Conservation (phyloP, 2,329 filamentous ascomycete species). For the Microcera coccophila region DNA sequence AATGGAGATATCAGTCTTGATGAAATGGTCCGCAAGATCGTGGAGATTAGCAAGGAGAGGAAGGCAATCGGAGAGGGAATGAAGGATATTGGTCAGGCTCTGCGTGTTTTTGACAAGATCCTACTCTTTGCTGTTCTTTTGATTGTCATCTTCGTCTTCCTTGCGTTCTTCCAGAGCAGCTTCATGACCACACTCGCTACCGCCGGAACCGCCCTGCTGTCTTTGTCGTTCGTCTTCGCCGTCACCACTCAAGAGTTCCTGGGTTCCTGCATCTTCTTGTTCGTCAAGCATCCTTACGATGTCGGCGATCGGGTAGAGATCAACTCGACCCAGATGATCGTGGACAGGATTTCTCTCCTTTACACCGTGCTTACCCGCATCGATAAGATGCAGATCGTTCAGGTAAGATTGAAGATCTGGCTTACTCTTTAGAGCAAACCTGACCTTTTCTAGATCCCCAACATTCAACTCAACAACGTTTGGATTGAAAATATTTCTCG, state of each 20-base stretch:
- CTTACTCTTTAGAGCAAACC: constrained; percentile 21
- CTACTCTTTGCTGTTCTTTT: constrained; percentile 77
- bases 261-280: constrained; percentile 97
- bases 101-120: constrained; percentile 84
- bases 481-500: constrained; percentile 95
- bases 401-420: constrained; percentile 32
- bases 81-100: constrained; percentile 95
- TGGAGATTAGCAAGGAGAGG: constrained; percentile 78
- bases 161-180: constrained; percentile 83
- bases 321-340: constrained; percentile 63
- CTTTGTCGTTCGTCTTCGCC: constrained; percentile 94
- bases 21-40: constrained; percentile 86
- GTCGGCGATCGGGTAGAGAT: constrained; percentile 93
- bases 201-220: constrained; percentile 86
- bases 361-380: constrained; percentile 89
- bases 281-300: constrained; percentile 97
- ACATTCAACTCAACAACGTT: constrained; percentile 85
- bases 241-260: constrained; percentile 90
- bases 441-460: constrained; percentile 64
- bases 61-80: constrained; percentile 89
- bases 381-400: constrained; percentile 71
- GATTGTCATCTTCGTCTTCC: constrained; percentile 77
- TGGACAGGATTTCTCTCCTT: constrained; percentile 90
- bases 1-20: constrained; percentile 95
- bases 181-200: constrained; percentile 84